Conservation (phyloP, 2,329 filamentous ascomycete species). For the Fusarium transvaalense region DNA sequence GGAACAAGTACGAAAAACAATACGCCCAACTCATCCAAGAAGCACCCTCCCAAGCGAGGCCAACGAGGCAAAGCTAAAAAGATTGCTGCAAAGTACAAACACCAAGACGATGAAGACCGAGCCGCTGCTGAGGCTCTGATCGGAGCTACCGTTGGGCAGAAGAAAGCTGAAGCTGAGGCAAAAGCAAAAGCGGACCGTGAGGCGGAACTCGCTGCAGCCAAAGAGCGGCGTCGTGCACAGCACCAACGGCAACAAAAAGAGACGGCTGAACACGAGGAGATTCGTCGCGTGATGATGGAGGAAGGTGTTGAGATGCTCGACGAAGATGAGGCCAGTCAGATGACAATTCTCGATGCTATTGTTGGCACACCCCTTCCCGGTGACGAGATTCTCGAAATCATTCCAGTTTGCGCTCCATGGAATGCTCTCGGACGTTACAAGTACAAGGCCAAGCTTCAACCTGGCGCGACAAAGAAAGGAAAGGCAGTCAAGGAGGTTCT, state of each 20-base stretch:
- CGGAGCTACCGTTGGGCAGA: slow-evolving; percentile 77
- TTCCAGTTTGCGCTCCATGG: slow-evolving; percentile 76
- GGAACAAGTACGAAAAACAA: slow-evolving; percentile 19
- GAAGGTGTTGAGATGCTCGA: slow-evolving; percentile 71
- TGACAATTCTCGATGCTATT: slow-evolving; percentile 74
- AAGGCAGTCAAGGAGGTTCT: slow-evolving; percentile 93
- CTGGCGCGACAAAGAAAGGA: slow-evolving; percentile 89
- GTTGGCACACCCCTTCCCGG: slow-evolving; percentile 82
- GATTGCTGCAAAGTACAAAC: slow-evolving; percentile 87
- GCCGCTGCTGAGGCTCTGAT: slow-evolving; percentile 85
- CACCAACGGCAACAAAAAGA: slow-evolving; percentile 82
- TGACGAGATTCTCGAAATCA: slow-evolving; percentile 81
- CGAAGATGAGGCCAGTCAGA: slow-evolving; percentile 67
- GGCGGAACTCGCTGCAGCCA: slow-evolving; percentile 75
- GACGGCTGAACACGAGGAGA: slow-evolving; percentile 81
- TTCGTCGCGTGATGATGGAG: slow-evolving; percentile 70
- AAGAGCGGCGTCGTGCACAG: slow-evolving; percentile 81
- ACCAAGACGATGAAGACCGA: slow-evolving; percentile 95
- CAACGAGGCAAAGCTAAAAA: slow-evolving; percentile 89
- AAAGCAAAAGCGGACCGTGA: slow-evolving; percentile 76
- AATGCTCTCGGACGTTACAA: slow-evolving; percentile 77
- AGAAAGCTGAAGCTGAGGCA: slow-evolving; percentile 76
- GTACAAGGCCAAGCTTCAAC: slow-evolving; percentile 96
- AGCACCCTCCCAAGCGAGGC: slow-evolving; percentile 70
- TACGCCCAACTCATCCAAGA: slow-evolving; percentile 54